Evolutionary conservation across 2,329 filamentous ascomycete genomes (phyloP), one percentile per base, ranked within the genome.

Genomic region (Ceratocystiopsis brevicomis): DNA sequence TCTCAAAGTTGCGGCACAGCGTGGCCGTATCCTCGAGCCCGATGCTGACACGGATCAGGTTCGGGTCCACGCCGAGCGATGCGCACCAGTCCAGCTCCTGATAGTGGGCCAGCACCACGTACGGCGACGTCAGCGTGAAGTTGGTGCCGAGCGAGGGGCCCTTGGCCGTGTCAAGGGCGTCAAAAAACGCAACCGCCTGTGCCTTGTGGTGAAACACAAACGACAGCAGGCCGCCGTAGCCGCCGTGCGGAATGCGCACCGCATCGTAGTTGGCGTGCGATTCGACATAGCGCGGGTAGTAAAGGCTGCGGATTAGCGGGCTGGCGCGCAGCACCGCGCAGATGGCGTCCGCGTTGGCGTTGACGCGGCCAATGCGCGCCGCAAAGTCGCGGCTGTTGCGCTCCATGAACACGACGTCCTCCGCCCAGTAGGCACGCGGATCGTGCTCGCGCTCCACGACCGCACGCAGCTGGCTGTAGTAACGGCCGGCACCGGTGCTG

Each of bases 141-240:
- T 98, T 98, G 1, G 90, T 96, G 2, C 90, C 90, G 41, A 98
- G 65, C 59, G 86, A 95, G 0, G 90, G 90, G 0, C 90, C 90
- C 60, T 98, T 98, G 36, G 85, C 78, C 1, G 86, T 90, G 48
- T 92, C 76, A 15, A 98, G 64, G 13, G 73, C 69, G 60, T 98
- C 86, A 59, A 81, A 95, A 58, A 96, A 95, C 1, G 74, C 71
- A 43, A 84, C 65, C 1, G 88, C 83, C 48, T 87, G 77, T 30
- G 68, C 65, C 45, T 69, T 73, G 2, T 67, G 67, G 51, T 82
- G 64, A 54, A 96, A 93, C 0, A 80, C 84, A 35, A 87, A 76
- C 3, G 85, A 94, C 13, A 98, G 67, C 3, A 98, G 66, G 4
- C 88, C 88, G 11, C 90, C 88, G 55, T 96, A 96, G 1, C 88